Base-by-base conservation (phyloP, 1,139 yeast species). In the Hyphopichia pseudoburtonii region DNA sequence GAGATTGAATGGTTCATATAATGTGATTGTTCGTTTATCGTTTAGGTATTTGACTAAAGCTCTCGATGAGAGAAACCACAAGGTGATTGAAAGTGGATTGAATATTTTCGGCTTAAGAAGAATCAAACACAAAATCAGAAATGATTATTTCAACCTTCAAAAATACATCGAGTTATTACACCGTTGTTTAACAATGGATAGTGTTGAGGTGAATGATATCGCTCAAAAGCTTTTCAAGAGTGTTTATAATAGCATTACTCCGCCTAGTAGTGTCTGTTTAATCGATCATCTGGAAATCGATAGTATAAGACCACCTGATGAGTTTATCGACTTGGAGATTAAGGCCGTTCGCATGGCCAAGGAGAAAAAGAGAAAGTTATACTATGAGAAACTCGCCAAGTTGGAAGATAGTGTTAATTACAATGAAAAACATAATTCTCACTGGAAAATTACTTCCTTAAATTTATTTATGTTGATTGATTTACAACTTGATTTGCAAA, bases 401-500 rank as follows among this genome's bases (percentile, higher is more conserved):
- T 51, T 83, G 4, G 78, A 80, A 40, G 62, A 62, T 2, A 50
- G 54, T n/a, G 63, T 82, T 7, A 46, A 80, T 15, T 42, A 48
- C 10, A 62, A 65, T 40, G 70, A 69, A 30, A 47, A 54, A 28
- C 43, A 53, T 0, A 64, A 70, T 16, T 55, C 71, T 1, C 88
- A 85, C 45, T 90, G 97, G 97, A 86, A 82, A 48, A 65, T 77
- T 5, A 70, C 80, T 5, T 64, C 77, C 11, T 64, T 80, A 25
- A 76, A 80, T 38, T 57, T 86, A 35, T 71, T 76, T 8, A 60
- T 84, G 19, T 59, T 86, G 36, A 66, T 76, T 2, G 69, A 71
- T 25, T 54, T 85, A 7, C 86, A 84, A 51, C 62, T 74, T 2
- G 79, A 76, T 46, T 56, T 73, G 30, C 87, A 82, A 42, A 60